Evolutionary conservation across 805 yeast species (phyloP).

Genomic region (Lipomyces mesembrius): DNA sequence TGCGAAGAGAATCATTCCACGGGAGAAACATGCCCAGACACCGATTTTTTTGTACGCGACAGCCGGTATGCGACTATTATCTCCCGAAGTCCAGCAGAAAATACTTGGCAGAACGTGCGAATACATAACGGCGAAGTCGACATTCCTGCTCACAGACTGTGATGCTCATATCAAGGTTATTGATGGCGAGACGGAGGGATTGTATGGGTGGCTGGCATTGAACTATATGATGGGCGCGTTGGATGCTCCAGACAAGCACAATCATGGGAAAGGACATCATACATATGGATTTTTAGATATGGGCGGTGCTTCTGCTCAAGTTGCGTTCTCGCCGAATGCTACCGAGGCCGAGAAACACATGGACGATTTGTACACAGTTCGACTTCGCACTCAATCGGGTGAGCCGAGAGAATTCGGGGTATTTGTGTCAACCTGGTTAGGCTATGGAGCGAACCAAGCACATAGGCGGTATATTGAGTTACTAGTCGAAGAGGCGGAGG

Average conservation of each 20-base stretch:
- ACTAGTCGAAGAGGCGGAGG: conserved; percentile 22
- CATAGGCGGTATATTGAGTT: conserved; percentile 63
- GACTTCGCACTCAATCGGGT: conserved; percentile 72
- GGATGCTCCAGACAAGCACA: conserved; percentile 47
- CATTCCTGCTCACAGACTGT: conserved; percentile 64
- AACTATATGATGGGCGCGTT: conserved; percentile 79
- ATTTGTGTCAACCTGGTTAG: conserved; percentile 95
- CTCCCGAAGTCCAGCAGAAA: conserved; percentile 55
- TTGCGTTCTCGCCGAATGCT: conserved; percentile 82
- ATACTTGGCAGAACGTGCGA: conserved; percentile 67
- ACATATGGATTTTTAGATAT: conserved; percentile 96
- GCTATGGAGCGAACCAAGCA: conserved; percentile 97
- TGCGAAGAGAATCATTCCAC: conserved; percentile 75
- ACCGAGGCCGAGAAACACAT: conserved; percentile 66
- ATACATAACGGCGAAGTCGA: conserved; percentile 57
- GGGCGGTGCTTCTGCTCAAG: conserved; percentile 99
- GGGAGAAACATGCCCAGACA: conserved; percentile 61
- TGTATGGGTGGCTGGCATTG: conserved; percentile 93
- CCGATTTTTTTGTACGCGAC: conserved; percentile 93
- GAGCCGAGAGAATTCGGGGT: conserved; percentile 75
- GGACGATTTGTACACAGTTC: conserved; percentile 73
- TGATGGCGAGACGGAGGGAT: conserved; percentile 93
- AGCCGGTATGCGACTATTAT: conserved; percentile 91
- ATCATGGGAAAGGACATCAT: conserved; percentile 48
- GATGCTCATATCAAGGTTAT: conserved; percentile 76